Percentiles rank a stretch among this genome's conserved stretches.
Conservation (phyloP, 768 basidiomycete species). For the Leccinum imitatum region DNA sequence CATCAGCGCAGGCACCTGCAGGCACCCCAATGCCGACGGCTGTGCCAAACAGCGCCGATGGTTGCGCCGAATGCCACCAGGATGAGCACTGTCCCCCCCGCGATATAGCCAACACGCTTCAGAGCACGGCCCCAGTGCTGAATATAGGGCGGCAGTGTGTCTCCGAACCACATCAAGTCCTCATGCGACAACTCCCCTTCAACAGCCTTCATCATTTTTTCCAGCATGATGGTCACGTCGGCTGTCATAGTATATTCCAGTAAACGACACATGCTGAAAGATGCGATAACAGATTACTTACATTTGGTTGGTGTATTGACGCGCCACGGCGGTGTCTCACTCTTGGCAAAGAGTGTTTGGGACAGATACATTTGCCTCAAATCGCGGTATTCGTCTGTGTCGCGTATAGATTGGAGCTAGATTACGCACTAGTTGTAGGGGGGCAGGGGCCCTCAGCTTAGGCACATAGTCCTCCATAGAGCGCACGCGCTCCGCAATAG, state of each 20-base stretch:
- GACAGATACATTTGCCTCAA: not conserved
- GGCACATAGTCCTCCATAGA: no score
- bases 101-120: no score
- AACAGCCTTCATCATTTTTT: slow-evolving; percentile 21
- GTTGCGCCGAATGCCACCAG: no score
- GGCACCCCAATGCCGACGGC: no score
- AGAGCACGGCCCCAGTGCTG: slow-evolving; percentile 9
- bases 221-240: slow-evolving; percentile 15
- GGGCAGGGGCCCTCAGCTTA: no score
- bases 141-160: slow-evolving; percentile 18
- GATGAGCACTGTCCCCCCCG: no score
- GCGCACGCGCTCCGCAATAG: no score
- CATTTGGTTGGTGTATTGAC: not conserved
- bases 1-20: no score
- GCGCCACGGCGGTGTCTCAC: not conserved
- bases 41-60: no score
- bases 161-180: slow-evolving; percentile 16
- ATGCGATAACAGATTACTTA: not conserved
- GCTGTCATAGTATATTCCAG: slow-evolving; percentile 4
- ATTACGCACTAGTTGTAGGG: no score
- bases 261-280: no score
- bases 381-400: not conserved
- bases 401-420: not conserved
- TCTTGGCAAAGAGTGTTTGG: not conserved
- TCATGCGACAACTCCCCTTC: slow-evolving; percentile 17